Evolutionary conservation across 192 early-diverging fungal genomes (phyloP).

Genomic region (Allomyces macrogynus): DNA sequence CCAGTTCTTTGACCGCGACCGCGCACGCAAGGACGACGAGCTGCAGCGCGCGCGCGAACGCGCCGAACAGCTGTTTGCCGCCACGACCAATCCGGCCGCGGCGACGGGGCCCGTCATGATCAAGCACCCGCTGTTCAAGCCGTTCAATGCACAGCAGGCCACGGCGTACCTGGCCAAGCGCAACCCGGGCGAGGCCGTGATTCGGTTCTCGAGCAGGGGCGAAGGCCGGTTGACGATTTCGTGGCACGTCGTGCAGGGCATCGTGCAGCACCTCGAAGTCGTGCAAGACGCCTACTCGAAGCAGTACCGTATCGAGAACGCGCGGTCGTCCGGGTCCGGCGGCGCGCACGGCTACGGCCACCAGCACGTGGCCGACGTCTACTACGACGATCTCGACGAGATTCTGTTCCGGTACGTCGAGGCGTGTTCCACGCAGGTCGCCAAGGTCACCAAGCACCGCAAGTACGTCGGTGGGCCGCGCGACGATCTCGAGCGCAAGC

Average conservation of each 20-base stretch:
- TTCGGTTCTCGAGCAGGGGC: conserved; percentile 80
- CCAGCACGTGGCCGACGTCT: background rate
- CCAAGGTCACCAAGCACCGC: background rate
- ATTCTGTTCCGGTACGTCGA: background rate
- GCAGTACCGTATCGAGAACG: background rate
- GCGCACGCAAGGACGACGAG: conserved; percentile 18
- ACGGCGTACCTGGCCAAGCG: conserved; percentile 44
- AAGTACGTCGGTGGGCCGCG: background rate
- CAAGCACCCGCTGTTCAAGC: conserved; percentile 68
- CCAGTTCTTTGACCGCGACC: conserved; percentile 34
- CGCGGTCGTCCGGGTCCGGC: background rate
- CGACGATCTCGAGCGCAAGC: background rate
- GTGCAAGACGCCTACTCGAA: conserved; percentile 5
- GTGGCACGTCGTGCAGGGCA: conserved; percentile 69
- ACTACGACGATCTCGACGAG: background rate
- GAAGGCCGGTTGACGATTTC: conserved; percentile 74
- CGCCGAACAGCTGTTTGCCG: conserved; percentile 4
- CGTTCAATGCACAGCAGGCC: conserved; percentile 48
- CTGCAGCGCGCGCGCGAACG: conserved; percentile 13
- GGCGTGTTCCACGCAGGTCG: background rate
- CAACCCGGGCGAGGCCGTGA: conserved; percentile 53
- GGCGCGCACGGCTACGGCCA: background rate
- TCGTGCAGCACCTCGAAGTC: conserved; percentile 72
- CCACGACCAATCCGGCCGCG: background rate
- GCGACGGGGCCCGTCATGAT: conserved; percentile 20